Base-by-base conservation (phyloP, 2,329 filamentous ascomycete species). In the Xylariaceae sp. region DNA sequence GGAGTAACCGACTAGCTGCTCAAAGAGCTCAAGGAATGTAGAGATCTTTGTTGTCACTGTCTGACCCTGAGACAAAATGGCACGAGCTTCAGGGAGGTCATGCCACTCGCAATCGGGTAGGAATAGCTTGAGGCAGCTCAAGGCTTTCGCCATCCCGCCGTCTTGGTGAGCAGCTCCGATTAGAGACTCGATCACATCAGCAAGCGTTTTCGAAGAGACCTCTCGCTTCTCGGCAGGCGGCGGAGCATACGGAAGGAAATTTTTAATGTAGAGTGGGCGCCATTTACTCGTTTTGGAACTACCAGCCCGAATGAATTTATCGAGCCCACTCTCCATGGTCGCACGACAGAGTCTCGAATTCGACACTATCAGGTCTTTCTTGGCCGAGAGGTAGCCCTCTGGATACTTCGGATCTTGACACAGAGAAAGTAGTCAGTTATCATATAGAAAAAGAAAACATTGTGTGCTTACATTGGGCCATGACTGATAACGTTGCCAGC, bases 181-280 rank as follows among this genome's bases (percentile, higher is more conserved):
- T 0, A 96, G 71, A 0, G 91, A 80, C 52, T 97, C 92, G 0
- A 95, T 77, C 0, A 96, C 83, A 57, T 97, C 92, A 3, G 92
- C 92, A 6, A 96, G 75, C 0, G 80, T 80, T 62, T 97, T 97
- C 2, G 82, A 85, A 0, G 88, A 43, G 49, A 58, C 21, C 40
- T 25, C 4, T 58, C 44, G 33, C 42, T 40, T 49, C 19, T 25
- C 16, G 3, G 29, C 8, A 4, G 21, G 7, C 4, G 44, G 39
- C 4, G 34, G 32, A 5, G 55, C 49, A 20, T 19, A 3, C 6
- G 49, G 39, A 10, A 71, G 49, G 2, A 71, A 57, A 16, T 77
- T 67, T 2, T 67, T 64, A 5, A 78, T 68, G 51, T 86, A 85
- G 0, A 76, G 66, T 0, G 88, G 85, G 2, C 72, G 68, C 92